Base-by-base conservation (phyloP, 768 basidiomycete species). In the Russula ochroleuca region DNA sequence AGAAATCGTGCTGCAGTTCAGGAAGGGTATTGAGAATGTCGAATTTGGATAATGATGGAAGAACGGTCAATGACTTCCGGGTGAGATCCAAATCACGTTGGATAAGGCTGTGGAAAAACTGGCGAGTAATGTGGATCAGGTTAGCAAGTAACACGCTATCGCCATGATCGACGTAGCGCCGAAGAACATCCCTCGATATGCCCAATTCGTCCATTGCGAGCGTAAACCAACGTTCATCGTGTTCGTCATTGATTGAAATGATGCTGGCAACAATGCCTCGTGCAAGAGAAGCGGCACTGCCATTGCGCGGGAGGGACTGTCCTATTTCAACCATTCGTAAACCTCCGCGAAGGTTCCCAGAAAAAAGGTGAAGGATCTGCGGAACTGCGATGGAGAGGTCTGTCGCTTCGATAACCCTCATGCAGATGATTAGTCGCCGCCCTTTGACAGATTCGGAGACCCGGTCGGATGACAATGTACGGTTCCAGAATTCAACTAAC, bases 121-220 rank as follows among this genome's bases (percentile, higher is more conserved):
- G 48, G n/a, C 58, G 58, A 17, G 38, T 41, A 14, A 59, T 21
- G 38, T 50, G 48, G 58, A 59, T 50, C 58, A 59, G 21, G 25
- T 41, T 51, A 28, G 37, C 49, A 14, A 59, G 58, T 7, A 7
- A 1, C 15, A 59, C 47, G 23, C 37, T 59, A 11, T 59, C 37
- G 37, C 48, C 57, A 19, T 50, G 47, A 25, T 21, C 48, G 6
- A 59, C 37, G 17, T 50, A 59, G 10, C 10, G 5, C 17, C 17
- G 48, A 41, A 59, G 23, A 19, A 40, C 38, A 2, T 14, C 49
- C 6, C 21, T 8, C 11, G 58, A 31, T 9, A 50, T 28, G 10
- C 38, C 48, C 35, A 59, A 41, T 41, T 59, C 37, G 14, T 41
- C 49, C 25, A 38, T 50, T 17, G 23, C 35, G 25, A 59, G 48